A percentile compares a stretch with the other conserved stretches of the same genome.
These are phyloP conservation scores for Neurospora sp. DNA, from an alignment of 495 filamentous ascomycete species.

Conservation along the genomic window DNA sequence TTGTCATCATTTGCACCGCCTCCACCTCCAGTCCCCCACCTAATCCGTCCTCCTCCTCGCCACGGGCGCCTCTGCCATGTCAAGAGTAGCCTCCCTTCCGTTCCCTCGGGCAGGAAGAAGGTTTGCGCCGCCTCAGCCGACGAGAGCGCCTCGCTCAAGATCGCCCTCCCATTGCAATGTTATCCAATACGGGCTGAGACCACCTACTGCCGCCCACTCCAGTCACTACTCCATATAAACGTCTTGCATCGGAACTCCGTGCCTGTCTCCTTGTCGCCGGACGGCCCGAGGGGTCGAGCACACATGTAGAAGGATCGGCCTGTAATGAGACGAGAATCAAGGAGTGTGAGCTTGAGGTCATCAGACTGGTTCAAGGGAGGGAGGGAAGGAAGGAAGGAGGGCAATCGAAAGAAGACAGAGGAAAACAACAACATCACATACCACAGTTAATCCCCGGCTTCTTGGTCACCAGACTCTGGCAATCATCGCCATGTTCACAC, in stretches of 20 bases:
- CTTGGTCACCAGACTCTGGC: constrained; percentile 69
- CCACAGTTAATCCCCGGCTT: constrained; percentile 75
- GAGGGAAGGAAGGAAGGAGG: background rate
- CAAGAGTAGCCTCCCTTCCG: constrained; percentile 33
- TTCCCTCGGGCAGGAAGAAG: constrained; percentile 39
- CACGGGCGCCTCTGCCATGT: constrained; percentile 35
- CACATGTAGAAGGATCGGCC: constrained; percentile 86
- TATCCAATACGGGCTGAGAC: background rate
- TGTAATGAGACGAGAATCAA: constrained; percentile 7
- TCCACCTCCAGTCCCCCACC: too few species aligned
- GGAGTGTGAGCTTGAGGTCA: background rate
- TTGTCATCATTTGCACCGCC: background rate
- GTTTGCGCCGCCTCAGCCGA: constrained; percentile 20
- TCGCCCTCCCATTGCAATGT: constrained; percentile 17
- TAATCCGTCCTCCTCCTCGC: constrained; percentile 19
- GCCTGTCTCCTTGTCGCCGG: constrained; percentile 68
- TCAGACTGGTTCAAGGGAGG: background rate
- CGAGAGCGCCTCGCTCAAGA: constrained; percentile 23
- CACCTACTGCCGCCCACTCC: constrained; percentile 33
- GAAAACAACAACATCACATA: constrained; percentile 13
- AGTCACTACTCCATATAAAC: constrained; percentile 88
- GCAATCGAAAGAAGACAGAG: background rate
- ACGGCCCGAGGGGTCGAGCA: constrained; percentile 67
- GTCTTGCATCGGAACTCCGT: constrained; percentile 79
- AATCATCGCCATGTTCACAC: constrained; percentile 86